Conservation (phyloP, 2,329 filamentous ascomycete species). For the Botryotinia convoluta region DNA sequence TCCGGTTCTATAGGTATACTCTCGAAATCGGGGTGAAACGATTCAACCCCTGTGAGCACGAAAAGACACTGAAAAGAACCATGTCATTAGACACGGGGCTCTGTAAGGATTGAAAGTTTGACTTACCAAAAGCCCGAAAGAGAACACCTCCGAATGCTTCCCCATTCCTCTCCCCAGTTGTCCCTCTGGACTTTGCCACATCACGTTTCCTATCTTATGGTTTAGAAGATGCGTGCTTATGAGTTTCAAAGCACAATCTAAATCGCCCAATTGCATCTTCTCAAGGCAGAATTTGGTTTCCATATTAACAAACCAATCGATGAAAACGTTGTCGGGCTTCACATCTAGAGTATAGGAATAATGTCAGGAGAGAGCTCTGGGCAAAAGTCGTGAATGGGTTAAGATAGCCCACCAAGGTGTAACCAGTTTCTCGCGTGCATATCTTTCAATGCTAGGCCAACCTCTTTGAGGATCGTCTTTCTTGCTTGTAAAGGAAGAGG, state of each 20-base stretch:
- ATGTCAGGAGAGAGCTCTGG: conserved; percentile 7
- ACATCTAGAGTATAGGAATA: conserved; percentile 5
- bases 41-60: conserved; percentile 33
- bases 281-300: conserved; percentile 3
- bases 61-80: conserved; percentile 29
- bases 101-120: neutral
- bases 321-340: conserved; percentile 22
- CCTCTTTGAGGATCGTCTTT: conserved; percentile 11
- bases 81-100: conserved; percentile 14
- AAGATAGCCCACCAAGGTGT: conserved; percentile 20
- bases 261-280: conserved; percentile 20
- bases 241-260: conserved; percentile 24
- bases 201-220: conserved; percentile 24
- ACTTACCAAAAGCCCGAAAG: conserved; percentile 26
- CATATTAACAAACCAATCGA: conserved; percentile 21
- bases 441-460: conserved; percentile 20
- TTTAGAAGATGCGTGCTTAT: conserved; percentile 21
- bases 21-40: conserved; percentile 32
- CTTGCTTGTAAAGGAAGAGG: conserved; percentile 11
- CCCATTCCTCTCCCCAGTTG: conserved; percentile 24
- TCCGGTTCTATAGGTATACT: conserved; percentile 32
- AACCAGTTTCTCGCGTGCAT: conserved; percentile 25
- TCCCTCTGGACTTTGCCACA: conserved; percentile 26
- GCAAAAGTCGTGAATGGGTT: neutral
- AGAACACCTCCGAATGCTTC: conserved; percentile 27